A percentile compares a stretch with the other conserved stretches of the same genome.
Conservation (phyloP, 1,139 yeast species). For the Arxiozyma slooffiae region DNA sequence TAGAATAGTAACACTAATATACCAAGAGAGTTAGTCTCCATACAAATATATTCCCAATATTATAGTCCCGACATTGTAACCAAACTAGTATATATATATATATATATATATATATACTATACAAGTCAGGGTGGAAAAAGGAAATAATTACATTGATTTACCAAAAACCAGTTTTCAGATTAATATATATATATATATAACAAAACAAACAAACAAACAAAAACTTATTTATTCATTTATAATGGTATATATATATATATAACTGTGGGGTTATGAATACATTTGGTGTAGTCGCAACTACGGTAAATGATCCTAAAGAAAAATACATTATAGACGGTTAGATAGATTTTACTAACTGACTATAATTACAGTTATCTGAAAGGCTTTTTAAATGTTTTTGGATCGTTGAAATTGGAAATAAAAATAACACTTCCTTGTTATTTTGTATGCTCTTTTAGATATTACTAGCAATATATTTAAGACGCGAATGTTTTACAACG, state of each 20-base stretch:
- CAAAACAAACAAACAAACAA: no score
- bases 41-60: slow-evolving; percentile 12
- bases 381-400: slow-evolving; percentile 21
- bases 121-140: slow-evolving; percentile 24
- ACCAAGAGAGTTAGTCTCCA: background rate
- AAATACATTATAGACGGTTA: background rate
- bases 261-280: slow-evolving; percentile 18
- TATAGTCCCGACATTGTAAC: slow-evolving; percentile 19
- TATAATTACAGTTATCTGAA: slow-evolving; percentile 11
- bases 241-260: background rate
- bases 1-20: no score
- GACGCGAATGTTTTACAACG: no score
- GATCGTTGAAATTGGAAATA: background rate
- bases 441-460: background rate
- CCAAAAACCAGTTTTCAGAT: slow-evolving; percentile 25
- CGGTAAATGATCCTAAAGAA: slow-evolving; percentile 18
- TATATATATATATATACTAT: slow-evolving; percentile 3
- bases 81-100: background rate
- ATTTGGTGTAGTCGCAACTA: slow-evolving; percentile 23
- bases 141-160: slow-evolving; percentile 12
- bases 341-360: background rate
- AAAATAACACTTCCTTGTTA: background rate
- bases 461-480: no score
- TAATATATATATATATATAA: no score
- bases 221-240: no score